Percentiles rank a stretch among this genome's conserved stretches.
phyloP scores from a whole-genome alignment of 371 early-diverging fungal species.

The Mortierella sp. region DNA sequence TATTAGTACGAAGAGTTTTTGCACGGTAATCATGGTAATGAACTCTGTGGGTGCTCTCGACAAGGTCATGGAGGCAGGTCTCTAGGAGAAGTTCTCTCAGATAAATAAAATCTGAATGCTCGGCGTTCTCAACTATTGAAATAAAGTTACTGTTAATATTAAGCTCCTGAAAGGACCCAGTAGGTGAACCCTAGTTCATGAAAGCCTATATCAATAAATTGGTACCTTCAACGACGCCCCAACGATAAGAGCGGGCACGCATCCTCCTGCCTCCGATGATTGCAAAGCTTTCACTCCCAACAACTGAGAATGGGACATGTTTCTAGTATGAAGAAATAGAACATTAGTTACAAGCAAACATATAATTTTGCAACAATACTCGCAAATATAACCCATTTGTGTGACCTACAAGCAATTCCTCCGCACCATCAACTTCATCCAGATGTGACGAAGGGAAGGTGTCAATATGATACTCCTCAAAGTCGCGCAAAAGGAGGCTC shows the following conservation, averaged over 20 bases:
- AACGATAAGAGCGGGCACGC: constrained; percentile 96
- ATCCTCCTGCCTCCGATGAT: constrained; percentile 78
- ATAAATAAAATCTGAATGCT: constrained; percentile 90
- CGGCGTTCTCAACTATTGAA: constrained; percentile 83
- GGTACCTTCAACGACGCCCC: constrained; percentile 96
- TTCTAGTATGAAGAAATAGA: constrained; percentile 57
- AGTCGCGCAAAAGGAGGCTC: constrained; percentile 81
- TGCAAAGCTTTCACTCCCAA: constrained; percentile 87
- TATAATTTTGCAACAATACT: background rate
- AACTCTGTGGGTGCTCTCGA: constrained; percentile 82
- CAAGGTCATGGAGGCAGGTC: constrained; percentile 85
- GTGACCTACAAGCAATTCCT: constrained; percentile 72
- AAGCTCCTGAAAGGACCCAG: background rate
- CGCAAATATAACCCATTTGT: background rate
- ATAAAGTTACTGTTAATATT: too few relatives aligned
- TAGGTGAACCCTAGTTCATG: background rate
- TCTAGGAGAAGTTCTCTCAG: constrained; percentile 81
- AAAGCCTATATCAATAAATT: background rate
- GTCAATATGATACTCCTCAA: constrained; percentile 81
- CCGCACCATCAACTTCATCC: constrained; percentile 74
- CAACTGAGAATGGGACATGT: constrained; percentile 93
- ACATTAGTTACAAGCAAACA: background rate
- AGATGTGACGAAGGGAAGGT: constrained; percentile 74
- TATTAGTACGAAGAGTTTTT: constrained; percentile 65
- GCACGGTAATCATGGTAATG: constrained; percentile 87